Conservation (phyloP, 176 grass and related monocot species). For the Aegilops tauschii region DNA sequence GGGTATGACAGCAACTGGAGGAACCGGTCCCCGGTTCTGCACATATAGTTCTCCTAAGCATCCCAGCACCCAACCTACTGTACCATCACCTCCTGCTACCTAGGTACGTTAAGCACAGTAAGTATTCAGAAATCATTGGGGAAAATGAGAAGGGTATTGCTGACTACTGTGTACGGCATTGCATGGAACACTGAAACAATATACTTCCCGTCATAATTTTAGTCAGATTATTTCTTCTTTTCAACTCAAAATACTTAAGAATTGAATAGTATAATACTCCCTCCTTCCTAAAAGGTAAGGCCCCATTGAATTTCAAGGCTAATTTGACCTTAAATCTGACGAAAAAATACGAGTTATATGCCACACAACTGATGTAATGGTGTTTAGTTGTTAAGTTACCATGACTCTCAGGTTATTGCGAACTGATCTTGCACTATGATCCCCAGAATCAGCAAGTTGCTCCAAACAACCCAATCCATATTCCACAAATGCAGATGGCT, state of each 20-base stretch:
- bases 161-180: not conserved
- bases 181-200: constrained; percentile 2
- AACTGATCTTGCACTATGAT: constrained; percentile 57
- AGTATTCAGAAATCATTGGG: constrained; percentile 20
- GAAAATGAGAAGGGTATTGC: constrained; percentile 4
- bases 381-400: constrained; percentile 50
- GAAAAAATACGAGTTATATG: not conserved
- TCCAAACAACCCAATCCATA: constrained; percentile 85
- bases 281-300: not conserved
- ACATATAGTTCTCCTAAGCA: constrained; percentile 71
- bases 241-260: not conserved
- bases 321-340: not conserved
- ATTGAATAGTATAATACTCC: not conserved
- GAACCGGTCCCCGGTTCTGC: constrained; percentile 63
- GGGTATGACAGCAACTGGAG: constrained; percentile 76
- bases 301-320: not conserved
- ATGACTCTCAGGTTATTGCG: constrained; percentile 78
- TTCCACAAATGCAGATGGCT: constrained; percentile 79
- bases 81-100: constrained; percentile 93
- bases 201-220: not conserved
- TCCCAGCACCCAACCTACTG: constrained; percentile 77
- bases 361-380: not conserved
- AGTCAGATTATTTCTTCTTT: not conserved
- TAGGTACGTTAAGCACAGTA: constrained; percentile 36
- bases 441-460: constrained; percentile 59